These are phyloP conservation scores for Aspergillus ostianus DNA, from an alignment of 495 filamentous ascomycete genomes.

Conservation along the genomic window DNA sequence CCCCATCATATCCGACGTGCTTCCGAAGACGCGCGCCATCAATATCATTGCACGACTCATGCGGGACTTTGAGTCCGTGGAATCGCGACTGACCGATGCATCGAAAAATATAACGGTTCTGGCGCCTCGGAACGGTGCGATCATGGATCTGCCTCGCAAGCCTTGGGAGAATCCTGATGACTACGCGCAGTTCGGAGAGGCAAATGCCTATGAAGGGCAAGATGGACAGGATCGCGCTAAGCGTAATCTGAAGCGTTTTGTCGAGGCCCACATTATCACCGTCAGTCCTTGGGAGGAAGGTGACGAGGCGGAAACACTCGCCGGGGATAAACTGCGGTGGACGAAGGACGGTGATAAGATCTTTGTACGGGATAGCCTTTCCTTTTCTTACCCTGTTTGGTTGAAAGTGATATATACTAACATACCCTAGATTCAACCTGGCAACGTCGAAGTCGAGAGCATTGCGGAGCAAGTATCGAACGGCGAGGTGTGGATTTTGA, in stretches of 20 bases:
- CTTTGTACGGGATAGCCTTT: slow-evolving; percentile 50
- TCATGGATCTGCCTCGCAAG: slow-evolving; percentile 78
- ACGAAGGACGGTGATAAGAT: slow-evolving; percentile 71
- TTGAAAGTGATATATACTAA: slow-evolving; percentile 6
- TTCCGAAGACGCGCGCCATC: slow-evolving; percentile 76
- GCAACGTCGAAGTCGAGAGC: slow-evolving; percentile 67
- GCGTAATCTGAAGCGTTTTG: slow-evolving; percentile 76
- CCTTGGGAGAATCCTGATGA: slow-evolving; percentile 92
- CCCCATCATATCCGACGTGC: slow-evolving; percentile 77
- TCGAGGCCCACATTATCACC: slow-evolving; percentile 81
- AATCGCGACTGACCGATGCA: slow-evolving; percentile 66
- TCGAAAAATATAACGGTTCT: slow-evolving; percentile 81
- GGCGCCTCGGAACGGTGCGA: slow-evolving; percentile 78
- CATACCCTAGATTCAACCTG: slow-evolving; percentile 69
- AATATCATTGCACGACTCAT: slow-evolving; percentile 88
- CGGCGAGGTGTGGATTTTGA: slow-evolving; percentile 80
- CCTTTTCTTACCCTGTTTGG: slow-evolving; percentile 3
- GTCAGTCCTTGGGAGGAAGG: slow-evolving; percentile 76
- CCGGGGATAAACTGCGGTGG: slow-evolving; percentile 78
- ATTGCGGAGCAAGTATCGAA: slow-evolving; percentile 74
- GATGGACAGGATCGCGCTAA: slow-evolving; percentile 78
- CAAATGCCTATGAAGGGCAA: slow-evolving; percentile 72
- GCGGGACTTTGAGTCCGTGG: slow-evolving; percentile 71
- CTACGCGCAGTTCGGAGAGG: slow-evolving; percentile 66
- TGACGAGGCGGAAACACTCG: slow-evolving; percentile 67